Percentiles rank a stretch among this genome's conserved stretches.
Evolutionary conservation across 495 filamentous ascomycete genomes (phyloP).

Genomic region (Xeromyces bisporus): DNA sequence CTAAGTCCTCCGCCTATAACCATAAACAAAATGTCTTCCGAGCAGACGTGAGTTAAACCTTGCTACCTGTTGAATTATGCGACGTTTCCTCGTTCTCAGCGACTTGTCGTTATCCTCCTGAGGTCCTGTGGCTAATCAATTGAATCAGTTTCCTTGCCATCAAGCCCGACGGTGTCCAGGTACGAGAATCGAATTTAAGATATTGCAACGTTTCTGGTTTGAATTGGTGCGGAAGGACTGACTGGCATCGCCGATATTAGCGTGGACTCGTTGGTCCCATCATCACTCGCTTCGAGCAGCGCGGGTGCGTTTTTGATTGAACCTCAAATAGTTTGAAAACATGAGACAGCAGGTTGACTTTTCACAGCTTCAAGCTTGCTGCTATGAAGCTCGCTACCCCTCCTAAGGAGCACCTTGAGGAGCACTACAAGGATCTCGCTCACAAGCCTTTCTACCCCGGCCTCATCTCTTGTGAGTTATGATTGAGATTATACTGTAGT

Average conservation of each 20-base stretch:
- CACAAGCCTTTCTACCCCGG: slow-evolving; percentile 93
- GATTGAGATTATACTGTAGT: background rate
- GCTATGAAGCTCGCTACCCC: slow-evolving; percentile 89
- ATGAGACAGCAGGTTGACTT: slow-evolving; percentile 6
- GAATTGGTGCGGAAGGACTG: slow-evolving; percentile 9
- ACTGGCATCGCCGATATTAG: slow-evolving; percentile 26
- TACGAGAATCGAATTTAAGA: slow-evolving; percentile 28
- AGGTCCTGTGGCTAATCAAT: slow-evolving; percentile 31
- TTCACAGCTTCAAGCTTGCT: slow-evolving; percentile 75
- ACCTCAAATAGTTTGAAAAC: no score
- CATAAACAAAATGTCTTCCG: slow-evolving; percentile 57
- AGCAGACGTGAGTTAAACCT: slow-evolving; percentile 69
- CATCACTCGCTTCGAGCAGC: slow-evolving; percentile 90
- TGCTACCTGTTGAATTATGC: slow-evolving; percentile 2
- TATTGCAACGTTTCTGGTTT: background rate
- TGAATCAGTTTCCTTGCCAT: slow-evolving; percentile 83
- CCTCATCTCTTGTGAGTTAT: slow-evolving; percentile 63
- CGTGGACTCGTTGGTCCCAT: slow-evolving; percentile 94
- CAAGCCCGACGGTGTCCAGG: slow-evolving; percentile 99
- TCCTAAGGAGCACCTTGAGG: slow-evolving; percentile 83
- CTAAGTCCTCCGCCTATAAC: slow-evolving; percentile 10
- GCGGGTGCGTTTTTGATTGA: slow-evolving; percentile 55
- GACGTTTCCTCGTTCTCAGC: background rate
- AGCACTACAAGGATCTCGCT: slow-evolving; percentile 88
- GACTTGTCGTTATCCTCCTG: no score